These are phyloP conservation scores for Gyrodon lividus DNA, from an alignment of 768 basidiomycete genomes.

Conservation along the genomic window DNA sequence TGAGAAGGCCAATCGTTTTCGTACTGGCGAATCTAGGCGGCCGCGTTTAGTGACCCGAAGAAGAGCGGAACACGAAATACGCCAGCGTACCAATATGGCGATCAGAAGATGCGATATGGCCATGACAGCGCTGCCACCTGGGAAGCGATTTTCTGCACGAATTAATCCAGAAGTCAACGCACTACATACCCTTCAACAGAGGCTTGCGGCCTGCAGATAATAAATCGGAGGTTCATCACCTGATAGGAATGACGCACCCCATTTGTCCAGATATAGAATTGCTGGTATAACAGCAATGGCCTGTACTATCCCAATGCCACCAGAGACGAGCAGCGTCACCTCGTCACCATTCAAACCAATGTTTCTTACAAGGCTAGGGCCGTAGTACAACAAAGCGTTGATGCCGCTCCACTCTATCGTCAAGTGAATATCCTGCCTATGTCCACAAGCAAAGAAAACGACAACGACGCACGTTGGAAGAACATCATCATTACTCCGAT, in stretches of 20 bases:
- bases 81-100: conserved; percentile 52
- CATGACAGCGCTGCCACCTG: conserved; percentile 65
- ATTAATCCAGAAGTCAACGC: not conserved
- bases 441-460: not conserved
- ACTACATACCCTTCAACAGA: conserved; percentile 49
- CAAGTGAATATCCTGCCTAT: not conserved
- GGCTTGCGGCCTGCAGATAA: conserved; percentile 55
- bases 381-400: conserved; percentile 81
- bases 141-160: not conserved
- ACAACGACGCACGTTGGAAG: conserved; percentile 65
- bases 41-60: conserved; percentile 1
- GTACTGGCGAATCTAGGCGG: conserved; percentile 45
- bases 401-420: conserved; percentile 81
- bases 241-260: conserved; percentile 40
- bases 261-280: conserved; percentile 65
- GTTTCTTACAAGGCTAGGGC: conserved; percentile 64
- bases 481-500: conserved; percentile 77
- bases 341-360: conserved; percentile 63
- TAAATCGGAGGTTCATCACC: not conserved
- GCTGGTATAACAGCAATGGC: conserved; percentile 74
- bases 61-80: not conserved
- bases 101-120: conserved; percentile 61
- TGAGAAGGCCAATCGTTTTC: conserved; percentile 59
- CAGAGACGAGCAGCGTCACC: conserved; percentile 64
- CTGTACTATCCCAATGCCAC: conserved; percentile 78